Conservation (phyloP, 768 basidiomycete species). For the Amanita polypyramis region DNA sequence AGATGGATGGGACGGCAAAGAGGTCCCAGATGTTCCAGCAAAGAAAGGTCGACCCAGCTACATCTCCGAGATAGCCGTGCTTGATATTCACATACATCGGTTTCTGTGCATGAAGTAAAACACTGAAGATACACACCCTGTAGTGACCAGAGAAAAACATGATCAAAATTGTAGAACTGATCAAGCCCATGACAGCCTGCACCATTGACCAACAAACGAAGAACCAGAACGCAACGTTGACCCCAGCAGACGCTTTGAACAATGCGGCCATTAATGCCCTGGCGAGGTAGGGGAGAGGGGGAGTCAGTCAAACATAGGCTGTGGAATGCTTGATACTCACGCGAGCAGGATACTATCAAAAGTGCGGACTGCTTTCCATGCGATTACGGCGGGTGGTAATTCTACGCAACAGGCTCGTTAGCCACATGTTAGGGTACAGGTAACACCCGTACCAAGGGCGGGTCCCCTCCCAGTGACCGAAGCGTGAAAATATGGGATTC, state of each 20-base stretch:
- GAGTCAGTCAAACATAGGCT: background rate
- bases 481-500: too few relatives aligned
- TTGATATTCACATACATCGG: background rate
- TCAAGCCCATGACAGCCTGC: background rate
- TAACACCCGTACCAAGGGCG: too few relatives aligned
- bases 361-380: background rate
- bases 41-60: background rate
- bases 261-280: background rate
- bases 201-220: background rate
- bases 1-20: background rate
- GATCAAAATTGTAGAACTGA: background rate
- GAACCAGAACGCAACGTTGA: background rate
- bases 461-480: too few relatives aligned
- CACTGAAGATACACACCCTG: background rate
- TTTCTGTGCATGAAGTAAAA: background rate
- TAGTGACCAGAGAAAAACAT: background rate
- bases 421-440: too few relatives aligned
- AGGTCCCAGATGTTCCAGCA: slow-evolving; percentile 1
- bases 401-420: too few relatives aligned
- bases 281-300: background rate
- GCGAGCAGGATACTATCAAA: background rate
- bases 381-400: too few relatives aligned
- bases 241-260: background rate
- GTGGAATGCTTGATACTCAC: background rate
- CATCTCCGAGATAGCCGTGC: background rate